phyloP scores from a whole-genome alignment of 2,329 filamentous ascomycete genomes.

The Fusarium ramigenum region DNA sequence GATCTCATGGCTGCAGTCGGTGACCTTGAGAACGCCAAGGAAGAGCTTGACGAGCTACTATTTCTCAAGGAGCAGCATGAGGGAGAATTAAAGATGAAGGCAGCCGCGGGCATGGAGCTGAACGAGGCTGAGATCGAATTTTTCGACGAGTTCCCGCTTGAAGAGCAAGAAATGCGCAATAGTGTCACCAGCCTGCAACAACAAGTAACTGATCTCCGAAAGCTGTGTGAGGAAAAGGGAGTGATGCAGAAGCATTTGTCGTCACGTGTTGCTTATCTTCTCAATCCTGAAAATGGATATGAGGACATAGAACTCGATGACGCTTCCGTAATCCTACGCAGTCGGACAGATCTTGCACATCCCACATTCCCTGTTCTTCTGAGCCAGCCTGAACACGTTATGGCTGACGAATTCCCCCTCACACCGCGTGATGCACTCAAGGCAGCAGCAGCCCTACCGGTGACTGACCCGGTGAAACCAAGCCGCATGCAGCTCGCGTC shows the following conservation, averaged over 20 bases:
- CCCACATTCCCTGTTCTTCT: slow-evolving; percentile 56
- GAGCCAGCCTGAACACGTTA: slow-evolving; percentile 58
- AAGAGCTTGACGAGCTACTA: slow-evolving; percentile 57
- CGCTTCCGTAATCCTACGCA: slow-evolving; percentile 34
- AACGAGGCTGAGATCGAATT: slow-evolving; percentile 55
- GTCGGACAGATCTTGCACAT: slow-evolving; percentile 48
- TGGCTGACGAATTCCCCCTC: slow-evolving; percentile 50
- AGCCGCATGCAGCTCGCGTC: slow-evolving; percentile 52
- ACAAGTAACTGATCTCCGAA: slow-evolving; percentile 49
- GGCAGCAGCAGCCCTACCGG: slow-evolving; percentile 50
- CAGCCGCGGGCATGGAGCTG: slow-evolving; percentile 40
- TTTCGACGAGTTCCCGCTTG: slow-evolving; percentile 52
- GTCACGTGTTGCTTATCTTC: slow-evolving; percentile 50
- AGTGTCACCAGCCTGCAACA: slow-evolving; percentile 48
- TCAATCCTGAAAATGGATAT: slow-evolving; percentile 49
- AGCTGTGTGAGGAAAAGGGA: slow-evolving; percentile 53
- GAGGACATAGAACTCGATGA: slow-evolving; percentile 56
- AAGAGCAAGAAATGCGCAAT: slow-evolving; percentile 47
- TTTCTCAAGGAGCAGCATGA: slow-evolving; percentile 51
- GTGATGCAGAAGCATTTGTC: slow-evolving; percentile 56
- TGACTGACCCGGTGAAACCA: slow-evolving; percentile 47
- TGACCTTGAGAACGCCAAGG: slow-evolving; percentile 58
- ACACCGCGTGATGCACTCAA: slow-evolving; percentile 55
- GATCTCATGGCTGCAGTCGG: slow-evolving; percentile 55
- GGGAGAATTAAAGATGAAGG: slow-evolving; percentile 49